Base-by-base conservation (phyloP, 2,329 filamentous ascomycete species). In the Diaporthe vexans region DNA sequence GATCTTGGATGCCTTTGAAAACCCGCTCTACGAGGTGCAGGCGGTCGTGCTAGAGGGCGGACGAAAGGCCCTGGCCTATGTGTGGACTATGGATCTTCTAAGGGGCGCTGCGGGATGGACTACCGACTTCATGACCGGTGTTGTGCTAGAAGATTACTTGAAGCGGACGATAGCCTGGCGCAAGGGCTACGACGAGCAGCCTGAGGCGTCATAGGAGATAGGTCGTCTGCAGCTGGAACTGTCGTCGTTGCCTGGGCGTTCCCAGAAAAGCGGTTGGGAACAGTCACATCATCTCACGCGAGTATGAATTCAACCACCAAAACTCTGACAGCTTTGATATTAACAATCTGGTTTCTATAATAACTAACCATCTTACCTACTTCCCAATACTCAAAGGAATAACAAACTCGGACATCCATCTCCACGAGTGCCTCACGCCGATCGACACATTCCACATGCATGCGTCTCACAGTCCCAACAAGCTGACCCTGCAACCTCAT, bases 1-100 rank as follows among this genome's bases (percentile, higher is more conserved):
- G 4, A 17, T 76, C 0, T 52, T 76, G 21, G 75, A 76, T 35
- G 63, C 74, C 17, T 76, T 73, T 24, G 75, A 76, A 46, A 74
- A 76, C 54, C 61, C 72, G 3, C 43, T 63, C 4, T 76, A 76
- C 40, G 56, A 72, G 29, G 63, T 76, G 35, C 72, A 67, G 56
- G 58, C 54, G 21, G 43, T 76, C 21, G 17, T 51, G 1, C 69
- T 76, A 2, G 35, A 52, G 1, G 72, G 56, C 43, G 72, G 69
- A 10, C 46, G 35, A 33, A 63, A 63, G 35, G 70, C 57, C 1
- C 33, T 72, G 11, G 70, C 70, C 19, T 72, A 72, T 40, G 57
- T 72, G 24, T 72, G 70, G 70, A 72, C 70, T 8, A 9, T 11
- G 13, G 57, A 65, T 33, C 21, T 43, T 10, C 29, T 72, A 1